These are phyloP conservation scores for Xylariaceae sp. DNA, from an alignment of 2,329 filamentous ascomycete species.

Conservation along the genomic window DNA sequence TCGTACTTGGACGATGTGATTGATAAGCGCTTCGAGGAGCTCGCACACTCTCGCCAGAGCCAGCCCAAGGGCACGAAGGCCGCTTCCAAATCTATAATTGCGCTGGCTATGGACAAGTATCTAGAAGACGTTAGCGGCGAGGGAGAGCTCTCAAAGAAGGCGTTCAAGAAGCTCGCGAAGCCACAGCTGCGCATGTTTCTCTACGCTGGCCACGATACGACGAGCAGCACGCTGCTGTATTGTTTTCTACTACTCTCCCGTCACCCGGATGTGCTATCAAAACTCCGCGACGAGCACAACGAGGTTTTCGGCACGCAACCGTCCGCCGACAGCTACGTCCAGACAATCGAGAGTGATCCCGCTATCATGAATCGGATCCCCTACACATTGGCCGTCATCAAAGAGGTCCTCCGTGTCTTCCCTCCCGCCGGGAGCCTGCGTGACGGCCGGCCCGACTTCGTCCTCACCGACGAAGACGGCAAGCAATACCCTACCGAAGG, in stretches of 20 bases:
- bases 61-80: neutral
- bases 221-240: constrained; percentile 54
- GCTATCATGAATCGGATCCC: constrained; percentile 33
- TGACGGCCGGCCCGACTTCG: constrained; percentile 28
- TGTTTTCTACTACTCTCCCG: constrained; percentile 40
- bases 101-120: constrained; percentile 20
- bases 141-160: constrained; percentile 6
- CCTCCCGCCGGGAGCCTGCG: constrained; percentile 44
- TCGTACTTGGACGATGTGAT: constrained; percentile 19
- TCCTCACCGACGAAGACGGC: constrained; percentile 39
- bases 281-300: constrained; percentile 27
- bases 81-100: constrained; percentile 18
- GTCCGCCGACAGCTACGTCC: neutral
- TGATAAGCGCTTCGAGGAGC: constrained; percentile 22
- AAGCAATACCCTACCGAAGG: constrained; percentile 28
- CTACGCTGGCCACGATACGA: constrained; percentile 64
- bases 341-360: constrained; percentile 30
- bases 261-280: constrained; percentile 19
- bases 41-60: neutral
- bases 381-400: constrained; percentile 36
- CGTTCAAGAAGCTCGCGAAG: constrained; percentile 16
- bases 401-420: constrained; percentile 40
- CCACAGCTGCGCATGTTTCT: constrained; percentile 32
- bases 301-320: constrained; percentile 16
- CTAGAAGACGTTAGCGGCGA: constrained; percentile 11